phyloP scores from a whole-genome alignment of 1,284 basidiomycete species.

The Schizophyllum commune region DNA sequence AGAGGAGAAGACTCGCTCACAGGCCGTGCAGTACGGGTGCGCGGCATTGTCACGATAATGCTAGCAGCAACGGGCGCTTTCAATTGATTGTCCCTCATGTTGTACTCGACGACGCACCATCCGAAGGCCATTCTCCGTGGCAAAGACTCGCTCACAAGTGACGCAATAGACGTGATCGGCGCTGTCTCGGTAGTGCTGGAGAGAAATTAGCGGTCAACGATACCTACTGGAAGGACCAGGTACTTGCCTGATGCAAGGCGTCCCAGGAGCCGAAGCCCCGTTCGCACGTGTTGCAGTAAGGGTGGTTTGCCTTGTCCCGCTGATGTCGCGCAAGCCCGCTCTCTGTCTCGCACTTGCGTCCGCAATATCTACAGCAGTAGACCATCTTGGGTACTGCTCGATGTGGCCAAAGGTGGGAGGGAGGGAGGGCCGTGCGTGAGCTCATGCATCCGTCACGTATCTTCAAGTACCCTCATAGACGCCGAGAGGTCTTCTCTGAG shows the following conservation, averaged over 20 bases:
- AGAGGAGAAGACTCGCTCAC: background rate
- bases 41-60: background rate
- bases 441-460: background rate
- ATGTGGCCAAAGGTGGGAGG: background rate
- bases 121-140: background rate
- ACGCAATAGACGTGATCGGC: background rate
- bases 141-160: background rate
- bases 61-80: background rate
- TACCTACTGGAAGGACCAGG: background rate
- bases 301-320: background rate
- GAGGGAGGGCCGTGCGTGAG: background rate
- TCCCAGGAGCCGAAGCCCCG: background rate
- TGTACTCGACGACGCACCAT: background rate
- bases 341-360: background rate
- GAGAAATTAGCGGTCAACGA: background rate
- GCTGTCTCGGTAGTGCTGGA: background rate
- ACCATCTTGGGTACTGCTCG: background rate
- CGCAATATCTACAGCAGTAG: background rate
- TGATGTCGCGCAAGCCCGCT: background rate
- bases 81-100: background rate
- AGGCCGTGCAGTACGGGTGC: background rate
- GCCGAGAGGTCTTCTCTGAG: too few relatives aligned
- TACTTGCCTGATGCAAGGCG: background rate
- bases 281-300: background rate
- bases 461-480: too few relatives aligned